Base-by-base conservation (phyloP, 352 stramenopile genomes). In the Globisporangium sylvaticum region DNA sequence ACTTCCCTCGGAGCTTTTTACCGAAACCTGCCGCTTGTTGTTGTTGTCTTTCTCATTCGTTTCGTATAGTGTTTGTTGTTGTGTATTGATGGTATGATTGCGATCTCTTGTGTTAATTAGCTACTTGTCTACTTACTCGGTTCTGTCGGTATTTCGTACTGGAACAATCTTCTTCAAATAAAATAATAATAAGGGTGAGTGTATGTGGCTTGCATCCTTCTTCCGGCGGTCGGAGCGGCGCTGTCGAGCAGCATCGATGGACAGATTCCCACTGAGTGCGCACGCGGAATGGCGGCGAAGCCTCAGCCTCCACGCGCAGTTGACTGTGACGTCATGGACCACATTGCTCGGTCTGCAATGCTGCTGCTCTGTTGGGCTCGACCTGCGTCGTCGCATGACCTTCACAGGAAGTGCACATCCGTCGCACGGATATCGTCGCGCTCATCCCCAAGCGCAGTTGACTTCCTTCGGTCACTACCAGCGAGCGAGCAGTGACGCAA, bases 1-100 rank as follows among this genome's bases (percentile, higher is more conserved):
- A 68, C 74, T 83, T 80, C 67, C 67, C 68, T 68, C 65, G 65
- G 78, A 83, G 76, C 76, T 83, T 80, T 78, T 83, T 64, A 25
- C 37, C 27, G n/a, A 53, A 59, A 62, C 29, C 68, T 55, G 62
- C 48, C 42, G 67, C 58, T 34, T 24, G 12, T 66, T 29, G 20
- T 7, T 58, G 22, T 60, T 59, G 63, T 56, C 1, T 59, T 65
- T 65, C 39, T 46, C 29, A 31, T 31, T 44, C 24, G 5, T 62
- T 24, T 24, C 24, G 10, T 34, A 24, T 56, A 39, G n/a, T 27
- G 29, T 46, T 60, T 59, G 27, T 25, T 24, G 7, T 18, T 46
- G 67, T 64, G 15, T n/a, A 62, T 56, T 67, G n/a, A 31, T 42
- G 24, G 24, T 29, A 4, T 60, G 54, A 9, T 2, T 46, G 54